Base-by-base conservation (phyloP, 441 rosid genomes). In the Euphorbia celastroides region DNA sequence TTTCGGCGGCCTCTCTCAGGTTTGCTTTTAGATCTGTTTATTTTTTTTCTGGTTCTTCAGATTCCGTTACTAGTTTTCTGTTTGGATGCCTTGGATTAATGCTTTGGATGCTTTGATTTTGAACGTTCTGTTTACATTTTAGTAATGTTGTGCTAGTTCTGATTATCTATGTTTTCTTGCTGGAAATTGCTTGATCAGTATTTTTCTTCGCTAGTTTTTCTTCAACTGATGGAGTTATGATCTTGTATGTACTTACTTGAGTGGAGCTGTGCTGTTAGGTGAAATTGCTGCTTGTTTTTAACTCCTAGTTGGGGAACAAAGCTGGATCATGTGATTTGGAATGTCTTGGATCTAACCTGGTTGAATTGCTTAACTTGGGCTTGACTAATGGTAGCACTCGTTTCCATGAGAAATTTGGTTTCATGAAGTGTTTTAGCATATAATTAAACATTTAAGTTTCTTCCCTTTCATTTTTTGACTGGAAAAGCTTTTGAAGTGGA, bases 1-100 rank as follows among this genome's bases (percentile, higher is more conserved):
- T 11, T 61, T 61, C 75, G 71, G 69, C 82, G 75, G 59, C 50
- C 72, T 66, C 63, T 26, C 74, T 70, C 60, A 28, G 25, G 30
- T 10, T 26, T 38, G n/a, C 30, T 23, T 32, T 14, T 61, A 62
- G 28, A 27, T 0, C 9, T 50, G 20, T 27, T 13, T 17, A 16
- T 38, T 22, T 6, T 42, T 14, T 42, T 11, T 26, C 6, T 14
- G 5, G 17, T 48, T 32, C 10, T 7, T 7, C 62, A 9, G 2
- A 9, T 46, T 28, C 7, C 8, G 19, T 19, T 2, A 7, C 28
- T 31, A 25, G 25, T 42, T 46, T 34, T 28, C 5, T 23, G 62
- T 57, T 66, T 41, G 70, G 42, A 25, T 57, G 8, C 70, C 20
- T 50, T 44, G 57, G 17, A 26, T 38, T 12, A 6, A n/a, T n/a